phyloP scores from a whole-genome alignment of 192 early-diverging fungal species.

The Linnemannia hyalina region DNA sequence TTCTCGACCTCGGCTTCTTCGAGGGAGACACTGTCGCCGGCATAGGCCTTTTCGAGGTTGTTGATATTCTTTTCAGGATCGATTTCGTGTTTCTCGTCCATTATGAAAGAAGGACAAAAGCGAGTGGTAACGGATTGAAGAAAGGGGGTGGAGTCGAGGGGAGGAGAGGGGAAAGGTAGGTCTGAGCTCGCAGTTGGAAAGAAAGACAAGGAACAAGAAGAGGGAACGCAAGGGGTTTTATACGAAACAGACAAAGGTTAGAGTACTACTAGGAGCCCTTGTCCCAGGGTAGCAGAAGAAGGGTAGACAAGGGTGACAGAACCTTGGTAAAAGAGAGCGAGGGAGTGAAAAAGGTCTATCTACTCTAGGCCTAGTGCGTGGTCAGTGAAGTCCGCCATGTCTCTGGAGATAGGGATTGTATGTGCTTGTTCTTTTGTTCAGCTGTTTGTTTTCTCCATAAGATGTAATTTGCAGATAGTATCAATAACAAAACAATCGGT shows the following conservation, averaged over 20 bases:
- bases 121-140: not conserved
- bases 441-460: not conserved
- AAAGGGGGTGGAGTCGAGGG: not conserved
- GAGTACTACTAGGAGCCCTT: too few species aligned
- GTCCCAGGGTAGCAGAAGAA: not conserved
- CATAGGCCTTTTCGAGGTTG: slow-evolving; percentile 5
- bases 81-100: slow-evolving; percentile 11
- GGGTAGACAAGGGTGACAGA: not conserved
- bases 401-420: not conserved
- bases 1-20: slow-evolving; percentile 33
- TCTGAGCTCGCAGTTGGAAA: not conserved
- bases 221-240: not conserved
- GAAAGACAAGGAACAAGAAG: not conserved
- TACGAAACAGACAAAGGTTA: not conserved
- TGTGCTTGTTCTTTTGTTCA: not conserved
- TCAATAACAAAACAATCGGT: not conserved
- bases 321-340: too few species aligned
- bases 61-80: not conserved
- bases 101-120: not conserved
- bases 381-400: too few species aligned
- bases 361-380: too few species aligned
- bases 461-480: not conserved
- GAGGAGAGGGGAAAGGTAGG: not conserved
- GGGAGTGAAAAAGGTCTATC: not conserved
- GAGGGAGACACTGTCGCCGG: not conserved